Evolutionary conservation across 352 stramenopile species (phyloP), one percentile per base, ranked within the genome.

Genomic region (Phytophthora pistaciae): DNA sequence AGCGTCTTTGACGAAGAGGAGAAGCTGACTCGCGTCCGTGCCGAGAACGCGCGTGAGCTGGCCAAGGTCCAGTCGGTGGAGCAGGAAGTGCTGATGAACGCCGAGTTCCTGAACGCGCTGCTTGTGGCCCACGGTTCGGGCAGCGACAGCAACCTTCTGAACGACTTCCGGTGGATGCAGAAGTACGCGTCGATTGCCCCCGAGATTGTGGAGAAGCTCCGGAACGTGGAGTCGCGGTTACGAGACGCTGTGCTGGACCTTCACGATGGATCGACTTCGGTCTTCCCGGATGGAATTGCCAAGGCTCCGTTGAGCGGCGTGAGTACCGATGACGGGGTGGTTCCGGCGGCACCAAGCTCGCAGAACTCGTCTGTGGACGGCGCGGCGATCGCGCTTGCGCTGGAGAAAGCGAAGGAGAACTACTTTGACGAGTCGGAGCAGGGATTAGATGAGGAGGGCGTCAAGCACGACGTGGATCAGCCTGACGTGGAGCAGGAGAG

Each of bases 41-140:
- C 70, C 7, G 76, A 87, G 23, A 75, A 74, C 21, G 59, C 63
- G 1, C 73, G 74, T 46, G 80, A 89, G 46, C 56, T 83, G 9
- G 57, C 72, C 14, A 81, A 78, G 72, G 54, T 87, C 9, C 58
- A 81, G 46, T 84, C 67, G 6, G 74, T 75, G 3, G 84, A 93
- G 58, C 75, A 90, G 27, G 71, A 90, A 38, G 70, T 93, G 2
- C 48, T 93, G 64, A 75, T 81, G 40, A 90, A 91, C 55, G 73
- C 80, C 18, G 83, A 91, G 55, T 93, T 91, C 50, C 29, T 93
- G 54, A 80, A 86, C 44, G 76, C 80, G 11, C 57, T 91, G 52
- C 48, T 88, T 31, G 72, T 71, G 18, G 67, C 70, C 4, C 74
- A 80, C 27, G 70, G 61, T 5, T 80, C 74, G 46, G 61, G 61